Base-by-base conservation (phyloP, 495 filamentous ascomycete species). In the Niebla homalea region DNA sequence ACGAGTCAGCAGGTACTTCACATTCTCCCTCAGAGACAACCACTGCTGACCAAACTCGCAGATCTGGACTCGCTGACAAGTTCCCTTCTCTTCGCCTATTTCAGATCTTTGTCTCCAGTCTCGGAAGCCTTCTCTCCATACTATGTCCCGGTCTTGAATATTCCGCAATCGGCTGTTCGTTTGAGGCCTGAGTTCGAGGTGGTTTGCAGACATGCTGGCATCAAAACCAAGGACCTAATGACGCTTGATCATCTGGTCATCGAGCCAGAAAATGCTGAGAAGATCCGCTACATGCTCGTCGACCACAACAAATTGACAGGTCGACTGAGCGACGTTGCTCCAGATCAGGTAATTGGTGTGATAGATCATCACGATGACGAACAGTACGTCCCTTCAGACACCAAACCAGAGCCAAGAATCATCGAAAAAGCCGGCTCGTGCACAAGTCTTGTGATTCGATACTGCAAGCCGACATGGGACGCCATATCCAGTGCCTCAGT, bases 311-410 rank as follows among this genome's bases (percentile, higher is more conserved):
- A 72, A 3, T 68, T 89, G 16, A 79, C 81, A 12, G 78, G 80
- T 1, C 54, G 62, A 4, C 60, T 83, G 8, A 62, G 63, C 16
- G 47, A 60, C 40, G 57, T 69, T 62, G 67, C 70, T 18, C 51
- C 60, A 16, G 53, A 57, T 22, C 60, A 67, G 5, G 72, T 90
- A 0, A 59, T 75, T 6, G 92, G 84, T n/a, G 86, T 85, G 50
- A 81, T 98, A 40, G 92, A 98, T 62, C 92, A 98, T 64, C 93
- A 97, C 61, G 79, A 77, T 0, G 87, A 98, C 56, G 92, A 98
- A 59, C 55, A 68, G 32, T 70, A 67, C 19, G 69, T 93, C 0
- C 75, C 81, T 0, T 41, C 63, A 5, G 62, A 69, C 22, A 62
- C 62, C 0, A 59, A 50, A 3, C 60, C 54, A 8, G 65, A 74